Evolutionary conservation across 2,329 filamentous ascomycete genomes (phyloP).

Genomic region (Botrytis aclada): DNA sequence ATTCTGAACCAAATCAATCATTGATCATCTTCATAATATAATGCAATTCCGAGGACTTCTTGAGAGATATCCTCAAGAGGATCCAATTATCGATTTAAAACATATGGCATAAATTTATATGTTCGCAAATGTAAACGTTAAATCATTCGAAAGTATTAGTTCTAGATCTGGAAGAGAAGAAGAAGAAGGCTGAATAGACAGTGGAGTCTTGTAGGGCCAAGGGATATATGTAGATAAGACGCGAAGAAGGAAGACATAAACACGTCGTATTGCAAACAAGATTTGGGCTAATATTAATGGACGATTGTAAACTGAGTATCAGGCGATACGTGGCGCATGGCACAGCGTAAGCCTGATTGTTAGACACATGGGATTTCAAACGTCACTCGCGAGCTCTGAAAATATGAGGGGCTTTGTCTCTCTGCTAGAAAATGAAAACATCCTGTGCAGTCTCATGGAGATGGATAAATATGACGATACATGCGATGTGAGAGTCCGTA

Average conservation of each 20-base stretch:
- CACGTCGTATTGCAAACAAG: background rate
- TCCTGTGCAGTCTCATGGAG: background rate
- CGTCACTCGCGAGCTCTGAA: background rate
- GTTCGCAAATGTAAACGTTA: background rate
- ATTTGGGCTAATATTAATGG: background rate
- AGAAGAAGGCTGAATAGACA: background rate
- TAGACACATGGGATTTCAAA: background rate
- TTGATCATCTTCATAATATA: no score
- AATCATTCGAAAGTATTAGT: background rate
- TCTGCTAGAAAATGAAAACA: background rate
- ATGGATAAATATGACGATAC: background rate
- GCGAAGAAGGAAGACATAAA: background rate
- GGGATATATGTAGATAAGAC: background rate
- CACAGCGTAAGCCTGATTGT: background rate
- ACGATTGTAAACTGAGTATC: no score
- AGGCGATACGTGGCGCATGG: no score
- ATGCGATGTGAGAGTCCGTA: background rate
- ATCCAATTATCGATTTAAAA: background rate
- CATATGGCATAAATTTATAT: background rate
- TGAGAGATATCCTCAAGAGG: no score
- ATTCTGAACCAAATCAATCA: no score
- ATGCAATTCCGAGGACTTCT: no score
- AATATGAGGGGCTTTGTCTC: no score
- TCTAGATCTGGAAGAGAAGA: background rate
- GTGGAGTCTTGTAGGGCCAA: background rate